phyloP scores from a whole-genome alignment of 2,329 filamentous ascomycete species.

The Penicillium verrucosum region DNA sequence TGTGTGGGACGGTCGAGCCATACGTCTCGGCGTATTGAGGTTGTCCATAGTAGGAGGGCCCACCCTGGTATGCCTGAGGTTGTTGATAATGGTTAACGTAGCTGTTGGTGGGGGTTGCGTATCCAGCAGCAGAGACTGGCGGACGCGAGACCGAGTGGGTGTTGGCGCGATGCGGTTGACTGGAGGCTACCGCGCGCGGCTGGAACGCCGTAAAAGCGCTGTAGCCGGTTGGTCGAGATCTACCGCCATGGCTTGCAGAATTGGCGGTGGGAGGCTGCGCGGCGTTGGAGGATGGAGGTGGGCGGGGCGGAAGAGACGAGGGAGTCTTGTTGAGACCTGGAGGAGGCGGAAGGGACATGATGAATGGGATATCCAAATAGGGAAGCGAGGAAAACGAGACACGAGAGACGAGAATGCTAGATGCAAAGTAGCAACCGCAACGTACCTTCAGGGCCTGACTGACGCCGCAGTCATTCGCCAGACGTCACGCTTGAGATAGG shows the following conservation, averaged over 20 bases:
- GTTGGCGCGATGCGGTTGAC: conserved; percentile 39
- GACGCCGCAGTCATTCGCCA: conserved; percentile 35
- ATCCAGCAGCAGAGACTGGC: conserved; percentile 33
- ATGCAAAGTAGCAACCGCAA: conserved; percentile 34
- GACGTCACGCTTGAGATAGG: conserved; percentile 34
- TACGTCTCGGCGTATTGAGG: conserved; percentile 47
- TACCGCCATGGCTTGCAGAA: conserved; percentile 32
- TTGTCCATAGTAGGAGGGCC: conserved; percentile 47
- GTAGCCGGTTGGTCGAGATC: conserved; percentile 32
- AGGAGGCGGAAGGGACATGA: conserved; percentile 83
- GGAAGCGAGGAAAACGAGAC: background rate
- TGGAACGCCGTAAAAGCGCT: conserved; percentile 56
- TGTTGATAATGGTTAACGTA: conserved; percentile 45
- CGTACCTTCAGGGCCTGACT: conserved; percentile 44
- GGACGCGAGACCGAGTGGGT: conserved; percentile 38
- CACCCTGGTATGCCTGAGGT: conserved; percentile 34
- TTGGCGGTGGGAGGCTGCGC: conserved; percentile 39
- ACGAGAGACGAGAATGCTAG: conserved; percentile 30
- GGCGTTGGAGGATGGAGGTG: conserved; percentile 55
- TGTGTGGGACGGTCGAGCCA: conserved; percentile 62
- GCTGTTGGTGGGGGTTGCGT: conserved; percentile 38
- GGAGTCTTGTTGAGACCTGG: conserved; percentile 62
- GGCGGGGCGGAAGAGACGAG: conserved; percentile 72
- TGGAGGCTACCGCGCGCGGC: conserved; percentile 56
- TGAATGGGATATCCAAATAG: conserved; percentile 45